These are phyloP conservation scores for Amphibolis antarctica DNA, from an alignment of 106 monocot genomes.

Conservation along the genomic window DNA sequence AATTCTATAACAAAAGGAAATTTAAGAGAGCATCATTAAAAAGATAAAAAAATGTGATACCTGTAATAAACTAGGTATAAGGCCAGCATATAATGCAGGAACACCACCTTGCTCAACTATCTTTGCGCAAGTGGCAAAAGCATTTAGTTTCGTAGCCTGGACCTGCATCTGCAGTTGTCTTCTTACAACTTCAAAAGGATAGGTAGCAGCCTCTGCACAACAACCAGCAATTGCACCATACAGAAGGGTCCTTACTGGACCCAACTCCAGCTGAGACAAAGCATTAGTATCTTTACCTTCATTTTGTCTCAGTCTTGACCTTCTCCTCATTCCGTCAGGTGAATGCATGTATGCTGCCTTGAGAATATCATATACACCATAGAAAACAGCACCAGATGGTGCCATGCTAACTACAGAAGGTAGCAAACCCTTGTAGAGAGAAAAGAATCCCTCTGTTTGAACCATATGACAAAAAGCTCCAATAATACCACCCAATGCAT, in stretches of 20 bases:
- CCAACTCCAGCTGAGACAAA: constrained; percentile 72
- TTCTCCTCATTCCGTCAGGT: constrained; percentile 57
- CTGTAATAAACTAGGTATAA: constrained; percentile 94
- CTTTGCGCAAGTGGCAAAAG: constrained; percentile 60
- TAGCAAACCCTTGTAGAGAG: constrained; percentile 82
- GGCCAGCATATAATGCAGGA: constrained; percentile 76
- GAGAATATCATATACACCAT: constrained; percentile 93
- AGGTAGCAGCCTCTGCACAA: constrained; percentile 95
- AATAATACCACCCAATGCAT: constrained; percentile 81
- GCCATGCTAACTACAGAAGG: constrained; percentile 98
- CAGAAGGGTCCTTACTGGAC: constrained; percentile 62
- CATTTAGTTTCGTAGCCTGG: constrained; percentile 58
- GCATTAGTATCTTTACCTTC: constrained; percentile 45
- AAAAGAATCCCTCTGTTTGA: constrained; percentile 80
- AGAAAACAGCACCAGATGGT: constrained; percentile 94
- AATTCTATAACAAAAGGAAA: too few relatives aligned
- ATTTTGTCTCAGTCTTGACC: constrained; percentile 40
- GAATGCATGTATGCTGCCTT: constrained; percentile 79
- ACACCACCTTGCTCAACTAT: constrained; percentile 84
- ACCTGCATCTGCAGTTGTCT: constrained; percentile 82
- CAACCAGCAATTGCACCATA: constrained; percentile 91
- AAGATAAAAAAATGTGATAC: constrained; percentile 19
- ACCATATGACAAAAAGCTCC: constrained; percentile 76
- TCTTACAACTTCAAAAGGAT: constrained; percentile 92
- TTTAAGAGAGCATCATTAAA: too few relatives aligned